Base-by-base conservation (phyloP, 75 land plant species). In the Pinus tabuliformis region DNA sequence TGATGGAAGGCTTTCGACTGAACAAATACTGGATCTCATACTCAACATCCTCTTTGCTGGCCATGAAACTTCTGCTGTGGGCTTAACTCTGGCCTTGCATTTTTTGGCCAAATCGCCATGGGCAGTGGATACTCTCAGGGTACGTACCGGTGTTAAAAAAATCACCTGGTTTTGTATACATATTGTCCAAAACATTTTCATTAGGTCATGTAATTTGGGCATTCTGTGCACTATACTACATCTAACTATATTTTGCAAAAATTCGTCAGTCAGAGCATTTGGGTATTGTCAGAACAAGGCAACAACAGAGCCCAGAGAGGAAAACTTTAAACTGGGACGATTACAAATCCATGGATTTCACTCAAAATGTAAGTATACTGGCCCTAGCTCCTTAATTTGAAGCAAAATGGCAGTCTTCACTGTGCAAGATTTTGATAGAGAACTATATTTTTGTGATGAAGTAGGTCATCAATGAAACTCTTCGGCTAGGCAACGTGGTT, bases 391-490 rank as follows among this genome's bases (percentile, higher is more conserved):
- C 54, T 49, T 11, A 49, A 9, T 49, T 49, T 49, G 54, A 49
- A 49, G 1, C 54, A 49, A 49, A 49, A 49, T 49, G 54, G 54
- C 11, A 49, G 54, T 12, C 54, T 49, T 73, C 45, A 5, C 58
- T 63, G 49, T 73, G 45, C 26, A 17, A 16, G 42, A 22, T 11
- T 56, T 18, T 72, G 22, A 11, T 18, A 4, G 39, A 20, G 28
- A 26, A 30, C 15, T 77, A 12, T 7, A n/a, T 62, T 1, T 11
- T 22, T 62, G 8, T n/a, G 11, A 62, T 62, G 8, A 22, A 18
- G 60, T 75, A 97, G 99, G 98, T 97, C 58, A 88, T 97, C 21
- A 89, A 83, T 37, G 99, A 97, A 88, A 97, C 95, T 3, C 84
- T 97, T 0, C 74, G 98, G 70, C 87, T 97, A 3, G 98, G 95